Base-by-base conservation (phyloP, 345 rosid species). In the Salix arbutifolia region DNA sequence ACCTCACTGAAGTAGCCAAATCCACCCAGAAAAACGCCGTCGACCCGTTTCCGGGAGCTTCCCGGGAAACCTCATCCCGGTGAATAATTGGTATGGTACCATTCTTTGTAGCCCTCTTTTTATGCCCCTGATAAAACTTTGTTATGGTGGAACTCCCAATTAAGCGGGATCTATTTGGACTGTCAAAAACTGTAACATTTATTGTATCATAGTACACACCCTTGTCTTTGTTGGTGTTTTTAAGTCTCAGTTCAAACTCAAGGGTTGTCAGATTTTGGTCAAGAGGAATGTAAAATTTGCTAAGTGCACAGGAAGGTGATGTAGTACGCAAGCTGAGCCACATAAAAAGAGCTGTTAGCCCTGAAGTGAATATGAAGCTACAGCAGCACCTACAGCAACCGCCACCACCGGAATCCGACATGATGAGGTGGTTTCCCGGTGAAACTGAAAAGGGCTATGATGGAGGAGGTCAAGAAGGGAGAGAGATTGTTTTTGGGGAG, bases 271-370 rank as follows among this genome's bases (percentile, higher is more conserved):
- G 78, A 44, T 5, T 3, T 60, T 14, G 79, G 81, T 89, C 28
- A 76, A 91, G 89, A 17, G 97, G 91, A 65, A 95, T 71, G 85
- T 87, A 87, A 61, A 95, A 82, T 1, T 40, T 5, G 1, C 79
- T 23, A 53, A 95, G 82, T 16, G 78, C 80, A 78, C 90, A 86
- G 72, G 82, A 83, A 11, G 97, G 97, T n/a, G 83, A 81, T 31
- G 87, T 67, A 30, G 91, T 26, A 6, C 93, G 91, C n/a, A 91
- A 78, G 46, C 90, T 85, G 1, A 92, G 90, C 99, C 99, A 92
- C 77, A 94, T 5, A 81, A 91, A 88, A 19, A 94, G 89, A 26
- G 87, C 77, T 23, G 97, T 82, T 18, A 94, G 69, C 50, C 97
- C 97, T 35, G 80, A 76, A 6, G 88, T 83, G 83, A 94, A 71